Base-by-base conservation (phyloP, 1,284 basidiomycete genomes). In the Agroathelia rolfsii region DNA sequence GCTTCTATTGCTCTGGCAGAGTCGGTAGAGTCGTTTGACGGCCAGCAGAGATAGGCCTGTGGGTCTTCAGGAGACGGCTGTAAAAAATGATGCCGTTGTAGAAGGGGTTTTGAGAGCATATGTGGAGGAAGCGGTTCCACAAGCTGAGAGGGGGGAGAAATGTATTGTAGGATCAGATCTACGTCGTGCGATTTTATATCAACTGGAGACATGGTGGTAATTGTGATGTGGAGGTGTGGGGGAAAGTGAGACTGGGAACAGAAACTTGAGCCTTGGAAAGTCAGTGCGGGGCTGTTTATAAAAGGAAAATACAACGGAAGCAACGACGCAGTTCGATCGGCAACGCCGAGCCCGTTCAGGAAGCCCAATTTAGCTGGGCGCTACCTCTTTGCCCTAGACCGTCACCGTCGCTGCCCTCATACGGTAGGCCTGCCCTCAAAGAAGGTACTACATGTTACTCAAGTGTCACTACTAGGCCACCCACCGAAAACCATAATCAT, bases 41-140 rank as follows among this genome's bases (percentile, higher is more conserved):
- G 76, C 81, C 81, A 85, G 43, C 66, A 68, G 30, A 84, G 61
- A 48, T 84, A 84, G 5, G 67, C 59, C 15, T 54, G 43, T 4
- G 68, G 58, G 42, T 71, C 56, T 12, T 69, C 57, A 7, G 67
- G 60, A 11, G 61, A 49, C 37, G 83, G 59, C 15, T 55, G 47
- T 35, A 83, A 70, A 49, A 78, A 77, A 47, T 69, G 66, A 46
- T 82, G 81, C 25, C 81, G 64, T 49, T 80, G 70, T 3, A 63
- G 59, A 21, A 84, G 65, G 18, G 69, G 55, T 4, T 51, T 53
- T 3, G 79, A 80, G 36, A 84, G 44, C 30, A 83, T 62, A 48
- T 77, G 66, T 0, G 62, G 55, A 1, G 80, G 79, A 21, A 84
- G 50, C 0, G 64, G 59, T 6, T 58, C 55, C 15, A 52, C 48